phyloP scores from a whole-genome alignment of 495 filamentous ascomycete species.

The Gamarada debralockiae region DNA sequence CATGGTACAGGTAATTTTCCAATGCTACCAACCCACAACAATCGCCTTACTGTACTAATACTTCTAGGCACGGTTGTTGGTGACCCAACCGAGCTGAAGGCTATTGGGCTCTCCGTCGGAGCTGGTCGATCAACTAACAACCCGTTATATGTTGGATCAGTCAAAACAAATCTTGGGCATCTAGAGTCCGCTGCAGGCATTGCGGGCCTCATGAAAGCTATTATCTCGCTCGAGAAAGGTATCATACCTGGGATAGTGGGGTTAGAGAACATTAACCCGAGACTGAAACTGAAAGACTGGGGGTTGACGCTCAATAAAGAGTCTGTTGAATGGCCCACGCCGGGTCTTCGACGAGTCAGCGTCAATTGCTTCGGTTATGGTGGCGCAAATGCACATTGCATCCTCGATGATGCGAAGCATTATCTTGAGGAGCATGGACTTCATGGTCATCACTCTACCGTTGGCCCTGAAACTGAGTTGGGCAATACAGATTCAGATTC shows the following conservation, averaged over 20 bases:
- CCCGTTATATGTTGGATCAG: conserved; percentile 47
- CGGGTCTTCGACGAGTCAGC: not conserved
- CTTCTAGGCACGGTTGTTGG: not conserved
- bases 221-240: conserved; percentile 51
- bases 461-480: not conserved
- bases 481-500: too few species aligned
- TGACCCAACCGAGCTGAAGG: not conserved
- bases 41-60: too few species aligned
- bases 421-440: not conserved
- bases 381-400: conserved; percentile 52
- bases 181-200: conserved; percentile 48
- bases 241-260: conserved; percentile 37
- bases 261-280: not conserved
- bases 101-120: not conserved
- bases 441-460: not conserved
- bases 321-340: not conserved
- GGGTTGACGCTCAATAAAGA: not conserved
- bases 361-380: conserved; percentile 47
- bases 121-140: conserved; percentile 18
- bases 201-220: conserved; percentile 53
- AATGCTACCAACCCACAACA: too few species aligned
- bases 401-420: conserved; percentile 39
- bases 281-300: not conserved
- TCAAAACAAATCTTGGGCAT: conserved; percentile 58
- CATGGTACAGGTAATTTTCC: conserved; percentile 53